Evolutionary conservation across 805 yeast genomes (phyloP).

Genomic region (Cyberlindnera americana): DNA sequence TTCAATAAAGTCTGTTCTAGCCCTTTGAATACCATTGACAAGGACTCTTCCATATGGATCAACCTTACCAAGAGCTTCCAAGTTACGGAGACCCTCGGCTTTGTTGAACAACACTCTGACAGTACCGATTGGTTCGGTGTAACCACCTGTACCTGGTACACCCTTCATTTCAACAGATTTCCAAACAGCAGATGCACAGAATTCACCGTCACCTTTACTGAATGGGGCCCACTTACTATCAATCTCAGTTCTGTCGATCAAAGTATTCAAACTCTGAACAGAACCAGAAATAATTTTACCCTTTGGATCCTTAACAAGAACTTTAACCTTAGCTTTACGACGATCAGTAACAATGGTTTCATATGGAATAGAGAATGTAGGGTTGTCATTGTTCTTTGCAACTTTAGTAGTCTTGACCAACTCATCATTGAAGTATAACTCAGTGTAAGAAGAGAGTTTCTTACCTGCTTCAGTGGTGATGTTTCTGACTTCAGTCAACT

Average conservation of each 20-base stretch:
- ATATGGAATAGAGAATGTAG: constrained; percentile 58
- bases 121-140: constrained; percentile 93
- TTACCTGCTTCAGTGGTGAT: constrained; percentile 34
- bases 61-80: constrained; percentile 84
- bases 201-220: constrained; percentile 65
- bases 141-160: constrained; percentile 71
- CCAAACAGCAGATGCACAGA: constrained; percentile 71
- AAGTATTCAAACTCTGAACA: constrained; percentile 53
- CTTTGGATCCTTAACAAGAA: constrained; percentile 61
- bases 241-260: constrained; percentile 70
- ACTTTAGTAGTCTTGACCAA: constrained; percentile 53
- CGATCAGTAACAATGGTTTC: constrained; percentile 74
- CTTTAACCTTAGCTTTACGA: constrained; percentile 62
- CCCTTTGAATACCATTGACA: constrained; percentile 71
- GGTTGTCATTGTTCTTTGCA: constrained; percentile 57
- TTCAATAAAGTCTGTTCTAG: constrained; percentile 68
- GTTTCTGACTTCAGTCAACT: constrained; percentile 58
- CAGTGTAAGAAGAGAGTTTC: constrained; percentile 63
- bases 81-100: constrained; percentile 74
- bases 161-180: constrained; percentile 75
- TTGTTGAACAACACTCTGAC: constrained; percentile 66
- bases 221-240: constrained; percentile 77
- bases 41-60: constrained; percentile 88
- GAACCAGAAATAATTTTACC: constrained; percentile 57
- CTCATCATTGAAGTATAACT: constrained; percentile 63